phyloP scores from a whole-genome alignment of 176 grass and related monocot species.

The Dendrocalamus sinicus region DNA sequence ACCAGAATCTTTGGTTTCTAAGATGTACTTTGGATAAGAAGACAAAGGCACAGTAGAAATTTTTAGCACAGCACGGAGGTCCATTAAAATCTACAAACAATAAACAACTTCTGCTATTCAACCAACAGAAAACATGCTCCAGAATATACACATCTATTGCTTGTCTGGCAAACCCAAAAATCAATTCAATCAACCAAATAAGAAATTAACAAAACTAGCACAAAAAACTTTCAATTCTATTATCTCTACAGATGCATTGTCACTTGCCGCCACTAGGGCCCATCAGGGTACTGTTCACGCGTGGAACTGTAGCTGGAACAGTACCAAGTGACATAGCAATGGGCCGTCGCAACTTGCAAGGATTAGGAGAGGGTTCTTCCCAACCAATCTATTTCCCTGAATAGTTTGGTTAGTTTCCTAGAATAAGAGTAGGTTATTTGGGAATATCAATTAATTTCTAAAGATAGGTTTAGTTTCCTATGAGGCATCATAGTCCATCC shows the following conservation, averaged over 20 bases:
- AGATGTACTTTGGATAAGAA: slow-evolving; percentile 5
- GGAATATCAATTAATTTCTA: background rate
- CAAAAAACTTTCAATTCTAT: background rate
- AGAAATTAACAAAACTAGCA: slow-evolving; percentile 3
- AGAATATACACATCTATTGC: background rate
- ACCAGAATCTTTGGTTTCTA: slow-evolving; percentile 9
- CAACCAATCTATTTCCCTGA: background rate
- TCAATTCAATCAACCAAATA: background rate
- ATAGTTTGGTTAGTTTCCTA: background rate
- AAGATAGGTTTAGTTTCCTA: slow-evolving; percentile 4
- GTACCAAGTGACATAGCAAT: background rate
- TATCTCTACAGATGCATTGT: background rate
- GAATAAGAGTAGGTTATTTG: background rate
- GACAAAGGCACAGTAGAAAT: background rate
- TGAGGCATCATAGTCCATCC: background rate
- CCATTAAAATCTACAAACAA: background rate
- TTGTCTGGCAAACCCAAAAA: background rate
- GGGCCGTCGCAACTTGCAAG: background rate
- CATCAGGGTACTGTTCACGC: background rate
- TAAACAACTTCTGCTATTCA: background rate
- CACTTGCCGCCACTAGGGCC: background rate
- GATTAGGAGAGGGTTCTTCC: background rate
- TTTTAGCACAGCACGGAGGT: background rate
- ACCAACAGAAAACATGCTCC: slow-evolving; percentile 4
- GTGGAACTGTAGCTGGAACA: background rate